Base-by-base conservation (phyloP, 345 rosid genomes). In the Sonneratia alba region DNA sequence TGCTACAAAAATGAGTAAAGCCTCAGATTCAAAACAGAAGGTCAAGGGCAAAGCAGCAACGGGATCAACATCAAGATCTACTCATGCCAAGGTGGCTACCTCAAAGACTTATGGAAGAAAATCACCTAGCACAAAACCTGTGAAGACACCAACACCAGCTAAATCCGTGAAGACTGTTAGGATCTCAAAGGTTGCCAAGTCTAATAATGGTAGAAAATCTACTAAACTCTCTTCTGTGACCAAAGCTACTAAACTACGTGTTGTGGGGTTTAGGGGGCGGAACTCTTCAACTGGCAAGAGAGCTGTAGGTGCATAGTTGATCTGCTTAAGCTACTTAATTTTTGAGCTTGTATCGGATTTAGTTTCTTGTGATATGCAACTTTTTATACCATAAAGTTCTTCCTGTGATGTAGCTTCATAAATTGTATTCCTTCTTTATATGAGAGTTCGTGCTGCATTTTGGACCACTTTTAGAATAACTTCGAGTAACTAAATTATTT, bases 181-280 rank as follows among this genome's bases (percentile, higher is more conserved):
- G 49, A 65, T 67, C 24, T 51, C 75, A 63, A 79, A 80, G 79
- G 59, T 34, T 1, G 69, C 67, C 7, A 83, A 78, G 79, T 51
- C 77, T 40, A 62, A 74, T 38, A 21, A 37, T 38, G 37, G 74
- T 7, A 66, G 73, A 34, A 84, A 78, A 71, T 47, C 80, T 27
- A 6, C 37, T 0, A 71, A 71, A 37, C 11, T 24, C 13, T n/a
- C 68, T 43, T 73, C 79, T 4, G 57, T 62, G 9, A 75, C 79
- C 64, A 85, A 79, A 80, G 80, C 80, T 49, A 70, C 78, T 22
- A 93, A 93, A 81, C 79, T 91, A 57, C 84, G 80, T 40, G 92
- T 93, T 47, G 96, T 90, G 72, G 89, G 93, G 11, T 87, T 93
- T 69, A 83, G 96, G 64, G 97, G 96, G 7, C 81, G 86, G 48